phyloP scores from a whole-genome alignment of 2,329 filamentous ascomycete species.

The Emergomyces pasteurianus region DNA sequence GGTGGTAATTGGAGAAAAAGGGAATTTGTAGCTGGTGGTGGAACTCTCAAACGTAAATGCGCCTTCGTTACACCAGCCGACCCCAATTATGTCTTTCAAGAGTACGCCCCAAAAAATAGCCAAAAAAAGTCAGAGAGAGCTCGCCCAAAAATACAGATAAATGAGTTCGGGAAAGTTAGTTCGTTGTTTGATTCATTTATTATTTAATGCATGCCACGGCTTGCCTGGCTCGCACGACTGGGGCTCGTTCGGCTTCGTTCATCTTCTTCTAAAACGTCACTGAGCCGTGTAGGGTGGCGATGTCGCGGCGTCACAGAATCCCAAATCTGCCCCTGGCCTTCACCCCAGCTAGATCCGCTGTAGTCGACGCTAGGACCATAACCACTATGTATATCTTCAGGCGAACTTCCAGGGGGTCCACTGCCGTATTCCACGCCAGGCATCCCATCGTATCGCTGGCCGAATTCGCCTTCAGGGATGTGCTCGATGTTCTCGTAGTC shows the following conservation, averaged over 20 bases:
- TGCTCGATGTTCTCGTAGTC: constrained; percentile 44
- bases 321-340: constrained; percentile 55
- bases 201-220: constrained; percentile 21
- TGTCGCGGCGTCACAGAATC: constrained; percentile 60
- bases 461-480: constrained; percentile 37
- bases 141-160: neutral
- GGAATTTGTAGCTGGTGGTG: neutral
- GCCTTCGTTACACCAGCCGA: neutral
- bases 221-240: constrained; percentile 56
- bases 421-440: constrained; percentile 17
- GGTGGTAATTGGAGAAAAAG: neutral
- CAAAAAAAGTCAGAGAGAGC: neutral
- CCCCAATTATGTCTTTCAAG: neutral
- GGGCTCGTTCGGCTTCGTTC: constrained; percentile 56
- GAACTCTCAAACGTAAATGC: neutral
- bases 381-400: constrained; percentile 18
- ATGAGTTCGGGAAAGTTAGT: neutral
- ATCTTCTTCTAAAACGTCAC: constrained; percentile 79
- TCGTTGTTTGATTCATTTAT: constrained; percentile 26
- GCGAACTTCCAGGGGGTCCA: constrained; percentile 13
- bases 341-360: constrained; percentile 51
- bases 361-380: constrained; percentile 46
- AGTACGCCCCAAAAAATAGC: neutral
- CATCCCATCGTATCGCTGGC: constrained; percentile 32
- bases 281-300: constrained; percentile 77